Evolutionary conservation across 495 filamentous ascomycete genomes (phyloP).

Genomic region (Aspergillus avenaceus): DNA sequence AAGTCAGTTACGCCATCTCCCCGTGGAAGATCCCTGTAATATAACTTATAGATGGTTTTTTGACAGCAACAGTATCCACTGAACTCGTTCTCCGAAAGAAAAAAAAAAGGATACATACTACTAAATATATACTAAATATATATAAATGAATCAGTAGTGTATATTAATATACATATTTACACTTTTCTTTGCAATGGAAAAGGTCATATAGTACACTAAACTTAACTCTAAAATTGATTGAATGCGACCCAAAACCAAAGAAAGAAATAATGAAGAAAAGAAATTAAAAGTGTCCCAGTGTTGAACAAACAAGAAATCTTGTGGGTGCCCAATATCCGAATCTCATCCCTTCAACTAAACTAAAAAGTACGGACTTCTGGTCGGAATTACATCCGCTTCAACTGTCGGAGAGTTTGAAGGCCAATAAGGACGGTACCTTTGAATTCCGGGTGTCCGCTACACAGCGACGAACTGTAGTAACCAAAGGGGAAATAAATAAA

Average conservation of each 20-base stretch:
- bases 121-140: too few relatives aligned
- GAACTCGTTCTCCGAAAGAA: background rate
- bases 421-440: background rate
- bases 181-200: too few relatives aligned
- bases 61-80: too few relatives aligned
- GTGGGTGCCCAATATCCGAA: background rate
- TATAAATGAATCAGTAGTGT: too few relatives aligned
- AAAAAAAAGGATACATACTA: background rate
- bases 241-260: background rate
- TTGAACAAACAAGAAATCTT: background rate
- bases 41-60: background rate
- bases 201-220: too few relatives aligned
- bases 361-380: background rate
- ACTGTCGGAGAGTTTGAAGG: background rate
- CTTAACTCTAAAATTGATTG: too few relatives aligned
- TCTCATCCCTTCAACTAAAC: background rate
- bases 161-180: too few relatives aligned
- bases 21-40: background rate
- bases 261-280: too few relatives aligned
- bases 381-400: background rate
- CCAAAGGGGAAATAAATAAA: too few relatives aligned
- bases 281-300: too few relatives aligned
- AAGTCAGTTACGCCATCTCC: background rate
- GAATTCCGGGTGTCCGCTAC: background rate
- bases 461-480: too few relatives aligned